These are phyloP conservation scores for Bryoerythrophyllum caledonicum DNA, from an alignment of 225 moss, liverwort and hornwort genomes.

Conservation along the genomic window DNA sequence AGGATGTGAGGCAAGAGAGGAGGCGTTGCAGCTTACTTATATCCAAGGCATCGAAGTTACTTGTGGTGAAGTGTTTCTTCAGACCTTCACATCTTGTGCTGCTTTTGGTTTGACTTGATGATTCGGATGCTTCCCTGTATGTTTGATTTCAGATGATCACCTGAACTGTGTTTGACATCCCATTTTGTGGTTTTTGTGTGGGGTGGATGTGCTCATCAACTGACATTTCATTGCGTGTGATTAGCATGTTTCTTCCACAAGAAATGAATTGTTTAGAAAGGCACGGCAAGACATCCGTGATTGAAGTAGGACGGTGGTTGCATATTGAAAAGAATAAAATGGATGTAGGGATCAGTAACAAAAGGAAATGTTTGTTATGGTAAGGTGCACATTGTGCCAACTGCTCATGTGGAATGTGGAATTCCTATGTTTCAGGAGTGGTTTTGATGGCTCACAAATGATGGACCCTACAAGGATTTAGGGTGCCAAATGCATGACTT, in stretches of 20 bases:
- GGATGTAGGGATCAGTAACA: not conserved
- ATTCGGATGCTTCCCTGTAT: not conserved
- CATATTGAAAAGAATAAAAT: not conserved
- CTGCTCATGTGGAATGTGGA: not conserved
- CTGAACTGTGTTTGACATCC: not conserved
- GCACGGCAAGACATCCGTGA: not conserved
- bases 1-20: not conserved
- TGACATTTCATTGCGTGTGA: not conserved
- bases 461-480: not conserved
- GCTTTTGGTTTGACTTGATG: not conserved
- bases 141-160: not conserved
- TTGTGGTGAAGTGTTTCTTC: accelerated
- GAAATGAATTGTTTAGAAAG: not conserved
- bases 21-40: not conserved
- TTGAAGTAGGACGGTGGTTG: not conserved
- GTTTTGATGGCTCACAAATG: not conserved
- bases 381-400: not conserved
- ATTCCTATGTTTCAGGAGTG: not conserved
- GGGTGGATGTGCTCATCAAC: not conserved
- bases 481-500: not conserved
- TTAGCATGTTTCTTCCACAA: not conserved
- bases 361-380: not conserved
- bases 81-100: not conserved
- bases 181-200: not conserved
- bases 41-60: not conserved